Evolutionary conservation across 2,329 filamentous ascomycete genomes (phyloP).

Genomic region (Ceratocystis harringtonii): DNA sequence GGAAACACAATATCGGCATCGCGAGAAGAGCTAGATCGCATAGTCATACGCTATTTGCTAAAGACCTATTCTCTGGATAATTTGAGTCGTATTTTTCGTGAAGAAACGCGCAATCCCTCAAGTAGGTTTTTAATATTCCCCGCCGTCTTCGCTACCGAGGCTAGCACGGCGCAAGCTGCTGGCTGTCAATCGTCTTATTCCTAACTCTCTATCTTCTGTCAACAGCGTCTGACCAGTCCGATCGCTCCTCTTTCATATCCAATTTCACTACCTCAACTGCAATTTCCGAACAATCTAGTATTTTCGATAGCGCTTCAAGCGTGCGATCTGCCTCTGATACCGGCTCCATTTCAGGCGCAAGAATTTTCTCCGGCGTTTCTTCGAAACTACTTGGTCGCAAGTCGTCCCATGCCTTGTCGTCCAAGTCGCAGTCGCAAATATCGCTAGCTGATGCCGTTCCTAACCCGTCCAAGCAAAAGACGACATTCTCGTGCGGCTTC

Average conservation of each 20-base stretch:
- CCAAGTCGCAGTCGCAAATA: constrained; percentile 14
- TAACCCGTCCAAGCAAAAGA: constrained; percentile 26
- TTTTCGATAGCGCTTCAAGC: constrained; percentile 26
- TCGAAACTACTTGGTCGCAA: constrained; percentile 25
- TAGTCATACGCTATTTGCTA: constrained; percentile 20
- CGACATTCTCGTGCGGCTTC: constrained; percentile 28
- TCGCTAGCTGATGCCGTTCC: constrained; percentile 2
- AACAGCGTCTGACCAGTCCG: constrained; percentile 21
- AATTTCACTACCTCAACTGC: constrained; percentile 24
- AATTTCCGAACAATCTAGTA: constrained; percentile 26
- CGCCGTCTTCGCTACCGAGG: neutral
- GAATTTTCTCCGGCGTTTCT: constrained; percentile 29
- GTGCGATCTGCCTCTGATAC: constrained; percentile 28
- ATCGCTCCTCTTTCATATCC: constrained; percentile 25
- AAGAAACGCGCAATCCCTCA: constrained; percentile 16
- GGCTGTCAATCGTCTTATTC: constrained; percentile 22
- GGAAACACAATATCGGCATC: neutral
- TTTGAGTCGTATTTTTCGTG: constrained; percentile 19
- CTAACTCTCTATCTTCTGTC: constrained; percentile 6
- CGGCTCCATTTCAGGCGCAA: constrained; percentile 27
- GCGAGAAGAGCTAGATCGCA: constrained; percentile 17
- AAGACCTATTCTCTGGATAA: constrained; percentile 18
- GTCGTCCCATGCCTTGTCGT: constrained; percentile 18
- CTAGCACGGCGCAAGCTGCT: neutral
- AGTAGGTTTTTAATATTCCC: neutral